These are phyloP conservation scores for Aspergillus sp. DNA, from an alignment of 2,329 filamentous ascomycete species.

Conservation along the genomic window DNA sequence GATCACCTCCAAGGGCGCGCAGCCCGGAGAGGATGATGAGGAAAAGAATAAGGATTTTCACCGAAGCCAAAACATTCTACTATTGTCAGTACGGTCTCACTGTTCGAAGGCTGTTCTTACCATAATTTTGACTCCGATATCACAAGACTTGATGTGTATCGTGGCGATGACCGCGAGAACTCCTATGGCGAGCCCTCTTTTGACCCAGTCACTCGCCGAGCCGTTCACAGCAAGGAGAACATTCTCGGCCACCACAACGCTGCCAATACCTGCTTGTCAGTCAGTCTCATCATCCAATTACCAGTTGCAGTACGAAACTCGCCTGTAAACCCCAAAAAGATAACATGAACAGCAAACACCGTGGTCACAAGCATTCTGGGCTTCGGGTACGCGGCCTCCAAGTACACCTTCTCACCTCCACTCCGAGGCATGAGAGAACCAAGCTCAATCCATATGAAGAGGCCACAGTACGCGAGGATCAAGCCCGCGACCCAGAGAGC, in stretches of 20 bases:
- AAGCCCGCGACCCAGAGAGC: slow-evolving; percentile 63
- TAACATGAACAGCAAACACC: slow-evolving; percentile 61
- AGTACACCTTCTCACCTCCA: slow-evolving; percentile 67
- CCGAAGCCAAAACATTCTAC: slow-evolving; percentile 59
- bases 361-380: slow-evolving; percentile 63
- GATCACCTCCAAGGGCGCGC: slow-evolving; percentile 60
- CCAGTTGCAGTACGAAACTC: not conserved
- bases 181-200: slow-evolving; percentile 65
- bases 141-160: slow-evolving; percentile 63
- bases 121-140: slow-evolving; percentile 67
- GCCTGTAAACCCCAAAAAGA: slow-evolving; percentile 61
- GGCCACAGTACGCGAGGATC: slow-evolving; percentile 58
- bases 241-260: slow-evolving; percentile 69
- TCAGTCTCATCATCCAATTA: not conserved
- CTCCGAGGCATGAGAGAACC: slow-evolving; percentile 68
- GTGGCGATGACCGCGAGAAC: slow-evolving; percentile 66
- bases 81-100: not conserved
- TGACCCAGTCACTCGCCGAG: slow-evolving; percentile 65
- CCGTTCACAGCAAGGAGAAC: slow-evolving; percentile 65
- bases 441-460: slow-evolving; percentile 64
- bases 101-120: not conserved
- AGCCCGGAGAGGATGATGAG: slow-evolving; percentile 66
- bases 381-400: slow-evolving; percentile 64
- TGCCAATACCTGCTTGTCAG: slow-evolving; percentile 53
- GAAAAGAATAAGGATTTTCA: slow-evolving; percentile 66